phyloP scores from a whole-genome alignment of 768 basidiomycete species.

The Lentinula sp. region DNA sequence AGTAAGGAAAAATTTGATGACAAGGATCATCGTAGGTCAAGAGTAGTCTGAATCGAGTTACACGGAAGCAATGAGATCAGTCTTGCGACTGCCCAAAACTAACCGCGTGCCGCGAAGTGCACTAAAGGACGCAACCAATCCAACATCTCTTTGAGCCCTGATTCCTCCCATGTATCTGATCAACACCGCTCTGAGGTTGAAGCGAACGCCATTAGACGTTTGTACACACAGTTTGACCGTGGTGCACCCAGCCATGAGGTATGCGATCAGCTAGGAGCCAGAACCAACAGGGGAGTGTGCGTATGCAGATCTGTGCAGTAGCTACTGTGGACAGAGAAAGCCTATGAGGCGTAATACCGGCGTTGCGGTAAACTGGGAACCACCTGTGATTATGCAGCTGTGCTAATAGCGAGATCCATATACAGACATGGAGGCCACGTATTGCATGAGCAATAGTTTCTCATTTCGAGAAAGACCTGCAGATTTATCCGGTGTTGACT shows the following conservation, averaged over 20 bases:
- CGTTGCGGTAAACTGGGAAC: not conserved
- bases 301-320: not conserved
- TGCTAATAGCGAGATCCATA: not conserved
- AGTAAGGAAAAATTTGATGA: not conserved
- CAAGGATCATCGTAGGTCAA: not conserved
- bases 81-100: not conserved
- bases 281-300: not conserved
- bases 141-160: not conserved
- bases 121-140: slow-evolving; percentile 4
- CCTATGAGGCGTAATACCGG: not conserved
- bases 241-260: not conserved
- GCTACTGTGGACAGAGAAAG: not conserved
- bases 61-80: not conserved
- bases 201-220: not conserved
- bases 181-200: not conserved
- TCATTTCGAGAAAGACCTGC: not conserved
- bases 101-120: slow-evolving; percentile 7
- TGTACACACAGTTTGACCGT: not conserved
- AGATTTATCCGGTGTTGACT: not conserved
- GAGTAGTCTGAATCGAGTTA: slow-evolving; percentile 10
- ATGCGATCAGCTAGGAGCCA: not conserved
- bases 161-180: not conserved
- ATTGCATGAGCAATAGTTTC: not conserved
- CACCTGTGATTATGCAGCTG: not conserved
- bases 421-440: not conserved